These are phyloP conservation scores for Tylopilus sp. DNA, from an alignment of 768 basidiomycete genomes.

Conservation along the genomic window DNA sequence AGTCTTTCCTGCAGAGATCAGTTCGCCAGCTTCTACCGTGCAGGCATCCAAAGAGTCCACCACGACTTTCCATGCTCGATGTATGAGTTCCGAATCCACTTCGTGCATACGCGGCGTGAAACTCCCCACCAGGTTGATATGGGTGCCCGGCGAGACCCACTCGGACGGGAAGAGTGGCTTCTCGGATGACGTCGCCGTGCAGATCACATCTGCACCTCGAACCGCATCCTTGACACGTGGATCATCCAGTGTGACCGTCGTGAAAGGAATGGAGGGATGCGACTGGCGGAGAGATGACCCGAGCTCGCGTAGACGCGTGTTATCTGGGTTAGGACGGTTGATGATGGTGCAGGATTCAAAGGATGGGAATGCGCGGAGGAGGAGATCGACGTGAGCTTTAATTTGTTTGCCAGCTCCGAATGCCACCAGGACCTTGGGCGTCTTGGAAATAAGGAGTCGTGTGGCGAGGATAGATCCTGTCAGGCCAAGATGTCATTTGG, in stretches of 20 bases:
- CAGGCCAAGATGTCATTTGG: neutral
- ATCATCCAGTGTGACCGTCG: slow-evolving; percentile 3
- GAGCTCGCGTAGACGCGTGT: slow-evolving; percentile 45
- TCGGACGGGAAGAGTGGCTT: slow-evolving; percentile 64
- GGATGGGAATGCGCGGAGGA: slow-evolving; percentile 54
- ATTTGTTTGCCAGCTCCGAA: slow-evolving; percentile 78
- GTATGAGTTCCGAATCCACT: slow-evolving; percentile 56
- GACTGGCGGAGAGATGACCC: slow-evolving; percentile 23
- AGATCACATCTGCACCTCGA: slow-evolving; percentile 45
- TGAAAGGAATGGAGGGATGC: slow-evolving; percentile 26
- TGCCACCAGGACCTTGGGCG: slow-evolving; percentile 48
- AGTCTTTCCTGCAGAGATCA: slow-evolving; percentile 51
- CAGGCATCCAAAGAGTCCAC: slow-evolving; percentile 78
- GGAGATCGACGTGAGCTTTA: slow-evolving; percentile 59
- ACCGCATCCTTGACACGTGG: slow-evolving; percentile 11
- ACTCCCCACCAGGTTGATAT: slow-evolving; percentile 76
- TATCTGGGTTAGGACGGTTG: slow-evolving; percentile 48
- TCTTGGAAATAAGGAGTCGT: slow-evolving; percentile 42
- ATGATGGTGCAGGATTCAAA: slow-evolving; percentile 55
- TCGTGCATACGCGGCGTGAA: slow-evolving; percentile 83
- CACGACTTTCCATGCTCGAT: slow-evolving; percentile 52
- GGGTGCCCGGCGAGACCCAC: slow-evolving; percentile 60
- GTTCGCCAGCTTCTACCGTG: slow-evolving; percentile 75
- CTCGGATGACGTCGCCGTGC: slow-evolving; percentile 71
- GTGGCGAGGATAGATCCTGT: slow-evolving; percentile 70